Base-by-base conservation (phyloP, 2,329 filamentous ascomycete genomes). In the Cladosporium colombiae region DNA sequence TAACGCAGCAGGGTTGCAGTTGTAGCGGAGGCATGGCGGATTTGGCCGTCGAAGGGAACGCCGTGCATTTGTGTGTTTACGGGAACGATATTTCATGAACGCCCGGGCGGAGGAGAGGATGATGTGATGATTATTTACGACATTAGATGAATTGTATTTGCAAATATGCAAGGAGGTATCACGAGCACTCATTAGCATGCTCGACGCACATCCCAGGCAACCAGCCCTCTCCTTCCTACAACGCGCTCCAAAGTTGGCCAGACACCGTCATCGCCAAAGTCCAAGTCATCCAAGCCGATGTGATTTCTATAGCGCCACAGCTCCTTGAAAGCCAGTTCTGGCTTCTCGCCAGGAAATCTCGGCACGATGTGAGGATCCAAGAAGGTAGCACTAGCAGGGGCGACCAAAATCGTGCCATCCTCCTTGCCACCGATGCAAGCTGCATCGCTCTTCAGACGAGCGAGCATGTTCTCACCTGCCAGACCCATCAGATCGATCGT, bases 231-330 rank as follows among this genome's bases (percentile, higher is more conserved):
- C 64, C 80, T 75, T 4, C 81, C 81, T 46, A 78, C 57, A 13
- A 93, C 89, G 70, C 90, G 81, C 40, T 82, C 80, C 55, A 94
- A 76, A 8, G 91, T 93, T 67, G 85, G 82, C 88, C 87, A 89
- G 60, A 93, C 81, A 6, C 91, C 91, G 71, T 93, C 91, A 67
- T 91, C 88, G 2, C 81, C 89, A 81, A 91, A 92, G 74, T 93
- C 90, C 74, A 94, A 81, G 77, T 94, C 91, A 76, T 94, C 91
- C 50, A 94, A 79, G 72, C 92, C 93, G 37, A 94, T 77, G 76
- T 94, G 91, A 64, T 83, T 82, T 56, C 78, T 80, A 72, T 91
- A 84, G 66, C 84, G 84, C 89, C 90, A 93, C 3, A 91, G 85
- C 75, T 91, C 86, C 66, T 88, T 83, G 71, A 93, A 89, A 35